phyloP scores from a whole-genome alignment of 2,329 filamentous ascomycete species.

The Fusarium metavorans region DNA sequence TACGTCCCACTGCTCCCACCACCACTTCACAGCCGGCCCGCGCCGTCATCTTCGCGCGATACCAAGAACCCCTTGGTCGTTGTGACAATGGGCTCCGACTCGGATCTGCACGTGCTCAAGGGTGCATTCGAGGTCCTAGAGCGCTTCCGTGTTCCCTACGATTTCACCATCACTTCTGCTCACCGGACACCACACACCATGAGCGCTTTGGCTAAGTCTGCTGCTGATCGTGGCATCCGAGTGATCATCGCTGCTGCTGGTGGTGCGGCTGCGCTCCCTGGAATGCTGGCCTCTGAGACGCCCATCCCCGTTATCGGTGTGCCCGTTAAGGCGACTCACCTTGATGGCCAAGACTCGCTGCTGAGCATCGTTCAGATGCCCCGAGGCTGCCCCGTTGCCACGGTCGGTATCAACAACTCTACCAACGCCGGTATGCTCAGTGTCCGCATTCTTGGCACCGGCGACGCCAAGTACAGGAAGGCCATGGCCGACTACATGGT shows the following conservation, averaged over 20 bases:
- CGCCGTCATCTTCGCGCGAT: constrained; percentile 39
- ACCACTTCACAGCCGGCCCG: not conserved
- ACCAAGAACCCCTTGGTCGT: constrained; percentile 70
- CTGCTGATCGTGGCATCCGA: constrained; percentile 74
- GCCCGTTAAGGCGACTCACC: constrained; percentile 78
- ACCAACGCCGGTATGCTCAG: constrained; percentile 82
- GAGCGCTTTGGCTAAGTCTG: constrained; percentile 73
- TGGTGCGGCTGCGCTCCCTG: constrained; percentile 78
- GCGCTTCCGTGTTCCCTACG: constrained; percentile 78
- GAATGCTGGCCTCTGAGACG: constrained; percentile 80
- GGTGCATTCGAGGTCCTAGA: constrained; percentile 75
- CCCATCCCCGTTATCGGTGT: constrained; percentile 82
- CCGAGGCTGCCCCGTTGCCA: constrained; percentile 77
- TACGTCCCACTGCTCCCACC: constrained; percentile 49
- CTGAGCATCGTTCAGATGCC: constrained; percentile 85
- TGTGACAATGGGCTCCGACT: constrained; percentile 88
- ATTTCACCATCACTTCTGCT: constrained; percentile 82
- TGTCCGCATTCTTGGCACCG: constrained; percentile 73
- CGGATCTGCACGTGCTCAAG: constrained; percentile 76
- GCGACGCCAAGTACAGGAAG: constrained; percentile 70
- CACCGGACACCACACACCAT: constrained; percentile 80
- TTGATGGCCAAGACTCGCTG: constrained; percentile 79
- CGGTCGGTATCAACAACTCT: constrained; percentile 84
- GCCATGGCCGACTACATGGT: constrained; percentile 63
- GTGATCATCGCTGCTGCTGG: constrained; percentile 83